A percentile compares a stretch with the other conserved stretches of the same genome.
Conservation (phyloP, 805 yeast genomes). For the Jamesozyma lodderae region DNA sequence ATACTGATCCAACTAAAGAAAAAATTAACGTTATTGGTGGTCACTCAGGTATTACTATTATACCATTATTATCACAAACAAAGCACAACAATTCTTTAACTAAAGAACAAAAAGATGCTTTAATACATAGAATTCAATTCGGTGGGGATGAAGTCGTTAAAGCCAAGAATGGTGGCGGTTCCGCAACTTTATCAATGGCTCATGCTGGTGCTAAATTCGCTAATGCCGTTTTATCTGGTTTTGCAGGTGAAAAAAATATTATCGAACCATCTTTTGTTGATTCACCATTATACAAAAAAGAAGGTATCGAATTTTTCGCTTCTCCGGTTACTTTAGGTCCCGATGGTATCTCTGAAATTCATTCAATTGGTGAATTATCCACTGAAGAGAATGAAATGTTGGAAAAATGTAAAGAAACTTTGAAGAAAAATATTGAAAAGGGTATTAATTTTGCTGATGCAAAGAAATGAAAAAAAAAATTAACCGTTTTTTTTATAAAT, state of each 20-base stretch:
- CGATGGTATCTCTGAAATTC: constrained; percentile 78
- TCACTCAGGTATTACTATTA: constrained; percentile 94
- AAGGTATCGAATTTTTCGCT: constrained; percentile 96
- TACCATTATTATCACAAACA: constrained; percentile 83
- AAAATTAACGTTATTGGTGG: constrained; percentile 89
- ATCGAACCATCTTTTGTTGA: constrained; percentile 67
- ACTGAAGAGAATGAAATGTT: constrained; percentile 79
- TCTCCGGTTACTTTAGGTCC: constrained; percentile 90
- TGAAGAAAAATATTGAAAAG: constrained; percentile 84
- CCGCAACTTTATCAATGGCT: constrained; percentile 90
- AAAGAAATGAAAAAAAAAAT: constrained; percentile 7
- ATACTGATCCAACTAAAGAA: constrained; percentile 67
- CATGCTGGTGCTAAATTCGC: constrained; percentile 79
- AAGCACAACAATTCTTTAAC: constrained; percentile 47
- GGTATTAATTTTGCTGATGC: constrained; percentile 71
- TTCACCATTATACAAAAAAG: constrained; percentile 70
- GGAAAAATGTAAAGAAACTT: constrained; percentile 76
- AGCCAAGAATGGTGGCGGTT: constrained; percentile 91
- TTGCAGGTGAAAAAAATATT: constrained; percentile 54
- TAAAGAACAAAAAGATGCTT: constrained; percentile 54
- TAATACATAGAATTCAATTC: constrained; percentile 84
- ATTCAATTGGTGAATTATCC: constrained; percentile 63
- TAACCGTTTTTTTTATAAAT: not conserved
- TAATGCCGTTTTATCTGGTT: constrained; percentile 54
- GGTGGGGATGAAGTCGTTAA: constrained; percentile 95